Evolutionary conservation across 768 basidiomycete species (phyloP), one percentile per base, ranked within the genome.

Genomic region (Suillus plorans): DNA sequence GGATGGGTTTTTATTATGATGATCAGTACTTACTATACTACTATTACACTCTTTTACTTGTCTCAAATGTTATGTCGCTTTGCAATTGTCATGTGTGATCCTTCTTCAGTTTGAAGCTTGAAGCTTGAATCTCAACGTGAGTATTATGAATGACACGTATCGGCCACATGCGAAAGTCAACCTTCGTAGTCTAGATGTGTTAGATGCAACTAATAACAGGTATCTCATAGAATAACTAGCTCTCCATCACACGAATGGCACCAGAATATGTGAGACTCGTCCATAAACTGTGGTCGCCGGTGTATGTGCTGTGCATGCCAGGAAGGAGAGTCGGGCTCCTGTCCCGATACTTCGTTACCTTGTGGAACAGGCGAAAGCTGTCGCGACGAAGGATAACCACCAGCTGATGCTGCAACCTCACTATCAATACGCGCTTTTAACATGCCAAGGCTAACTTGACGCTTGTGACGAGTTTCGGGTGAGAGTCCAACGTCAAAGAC

Each of bases 251-350:
- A 95, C 22, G 90, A 86, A 71, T 87, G 84, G 78, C 92, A 95
- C 92, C 93, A 95, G 78, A 95, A 94, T 20, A 95, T 86, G 73
- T 94, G 92, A 34, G 92, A 87, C 69, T 94, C 92, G 70, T 95
- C 93, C 79, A 94, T 79, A 72, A 94, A 94, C 71, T 92, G 91
- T 4, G 90, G 83, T 60, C 89, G 86, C 52, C 67, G 78, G 76
- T 56, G 37, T 68, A 60, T 64, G 56, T 75, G 70, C 64, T 71
- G 71, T 34, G 71, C 71, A 37, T 67, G 69, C 57, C 74, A 69
- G 63, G 69, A 72, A 64, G 64, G 67, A 58, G 60, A 50, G 41
- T 68, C 67, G 18, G 71, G 76, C 69, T 74, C 76, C 67, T 60
- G 67, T 57, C 68, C 73, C 20, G 36, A 39, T 22, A 49, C 41